A percentile compares a stretch with the other conserved stretches of the same genome.
Conservation (phyloP, 2,329 filamentous ascomycete genomes). For the Apiospora phragmitis region DNA sequence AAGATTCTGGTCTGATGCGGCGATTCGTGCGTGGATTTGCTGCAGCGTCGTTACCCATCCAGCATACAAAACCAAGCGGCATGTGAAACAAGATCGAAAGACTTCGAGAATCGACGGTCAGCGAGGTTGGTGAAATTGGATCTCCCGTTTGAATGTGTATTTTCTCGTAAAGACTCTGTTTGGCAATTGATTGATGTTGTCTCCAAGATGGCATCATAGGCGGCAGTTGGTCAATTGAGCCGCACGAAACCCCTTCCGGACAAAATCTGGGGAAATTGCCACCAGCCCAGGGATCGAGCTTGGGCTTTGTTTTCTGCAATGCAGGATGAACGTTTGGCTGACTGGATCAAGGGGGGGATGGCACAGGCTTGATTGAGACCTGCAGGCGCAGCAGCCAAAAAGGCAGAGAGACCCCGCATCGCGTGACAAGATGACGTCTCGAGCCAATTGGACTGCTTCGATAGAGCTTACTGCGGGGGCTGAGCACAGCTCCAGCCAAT, state of each 20-base stretch:
- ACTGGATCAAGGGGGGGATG: not conserved
- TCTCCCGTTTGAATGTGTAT: not conserved
- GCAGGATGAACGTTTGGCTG: not conserved
- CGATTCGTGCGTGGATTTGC: not conserved
- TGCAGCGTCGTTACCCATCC: not conserved
- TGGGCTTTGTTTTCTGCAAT: not conserved
- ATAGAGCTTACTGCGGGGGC: not conserved
- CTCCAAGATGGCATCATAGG: not conserved
- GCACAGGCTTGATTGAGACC: not conserved
- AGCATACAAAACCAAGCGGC: not conserved
- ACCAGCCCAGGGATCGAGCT: not conserved
- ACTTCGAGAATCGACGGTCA: not conserved
- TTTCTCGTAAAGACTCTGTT: not conserved
- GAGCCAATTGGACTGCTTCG: not conserved
- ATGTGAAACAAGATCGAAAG: not conserved
- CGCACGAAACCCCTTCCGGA: not conserved
- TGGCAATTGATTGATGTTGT: no score
- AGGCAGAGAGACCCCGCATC: slow-evolving; percentile 3
- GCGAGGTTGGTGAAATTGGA: not conserved
- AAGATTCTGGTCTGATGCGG: not conserved
- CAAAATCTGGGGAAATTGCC: not conserved
- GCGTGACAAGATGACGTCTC: not conserved
- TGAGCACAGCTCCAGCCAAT: not conserved
- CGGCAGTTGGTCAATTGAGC: not conserved
- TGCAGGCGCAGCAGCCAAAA: not conserved